These are phyloP conservation scores for Blepharisma undulans DNA, from an alignment of 169 alveolate genomes.

Conservation along the genomic window DNA sequence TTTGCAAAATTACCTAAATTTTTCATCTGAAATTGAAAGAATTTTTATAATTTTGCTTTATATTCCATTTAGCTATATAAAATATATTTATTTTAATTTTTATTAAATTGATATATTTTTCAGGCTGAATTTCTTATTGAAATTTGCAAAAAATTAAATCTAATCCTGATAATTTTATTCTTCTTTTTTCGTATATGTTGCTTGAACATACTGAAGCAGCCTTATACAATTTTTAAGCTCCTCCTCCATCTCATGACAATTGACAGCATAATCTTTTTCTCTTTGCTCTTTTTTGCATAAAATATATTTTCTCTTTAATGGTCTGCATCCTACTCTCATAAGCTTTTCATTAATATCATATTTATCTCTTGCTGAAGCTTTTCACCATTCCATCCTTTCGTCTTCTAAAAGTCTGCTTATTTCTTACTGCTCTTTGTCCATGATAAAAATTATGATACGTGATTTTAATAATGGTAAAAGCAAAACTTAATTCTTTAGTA, in stretches of 20 bases:
- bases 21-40: not conserved
- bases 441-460: not conserved
- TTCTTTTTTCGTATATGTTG: not conserved
- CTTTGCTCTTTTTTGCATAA: slow-evolving; percentile 37
- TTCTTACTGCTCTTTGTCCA: slow-evolving; percentile 34
- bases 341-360: slow-evolving; percentile 52
- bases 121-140: not conserved
- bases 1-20: too few relatives aligned
- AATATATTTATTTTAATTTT: too few relatives aligned
- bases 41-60: too few relatives aligned
- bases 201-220: slow-evolving; percentile 23
- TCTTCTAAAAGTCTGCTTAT: slow-evolving; percentile 40
- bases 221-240: not conserved
- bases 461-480: not conserved
- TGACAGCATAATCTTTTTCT: slow-evolving; percentile 18
- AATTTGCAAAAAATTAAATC: not conserved
- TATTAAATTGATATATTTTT: too few relatives aligned
- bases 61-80: too few relatives aligned
- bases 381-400: slow-evolving; percentile 55
- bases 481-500: not conserved
- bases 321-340: slow-evolving; percentile 66
- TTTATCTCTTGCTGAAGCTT: slow-evolving; percentile 57
- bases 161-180: not conserved
- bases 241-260: not conserved
- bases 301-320: slow-evolving; percentile 50